These are phyloP conservation scores for Usnea hakonensis DNA, from an alignment of 495 filamentous ascomycete species.

Conservation along the genomic window DNA sequence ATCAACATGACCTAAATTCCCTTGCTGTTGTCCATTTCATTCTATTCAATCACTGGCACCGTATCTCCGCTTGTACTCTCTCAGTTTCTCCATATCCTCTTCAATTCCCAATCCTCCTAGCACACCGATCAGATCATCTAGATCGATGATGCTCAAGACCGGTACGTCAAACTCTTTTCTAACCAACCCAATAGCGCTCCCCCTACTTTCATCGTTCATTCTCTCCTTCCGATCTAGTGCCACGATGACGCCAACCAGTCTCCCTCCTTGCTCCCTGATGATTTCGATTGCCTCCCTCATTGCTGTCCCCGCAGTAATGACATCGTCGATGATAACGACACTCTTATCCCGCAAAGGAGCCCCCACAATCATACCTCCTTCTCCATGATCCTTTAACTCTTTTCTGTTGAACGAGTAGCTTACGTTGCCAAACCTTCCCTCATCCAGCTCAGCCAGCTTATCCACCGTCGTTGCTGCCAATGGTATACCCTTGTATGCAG, in stretches of 20 bases:
- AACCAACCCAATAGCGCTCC: constrained; percentile 74
- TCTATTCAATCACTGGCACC: constrained; percentile 26
- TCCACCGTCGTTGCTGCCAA: constrained; percentile 66
- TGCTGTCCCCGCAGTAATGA: constrained; percentile 90
- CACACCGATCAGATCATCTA: constrained; percentile 72
- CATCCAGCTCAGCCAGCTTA: constrained; percentile 59
- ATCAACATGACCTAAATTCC: not conserved
- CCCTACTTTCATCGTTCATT: constrained; percentile 46
- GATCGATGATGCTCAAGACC: constrained; percentile 41
- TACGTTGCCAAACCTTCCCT: constrained; percentile 42
- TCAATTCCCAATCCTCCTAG: constrained; percentile 41
- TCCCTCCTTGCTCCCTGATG: constrained; percentile 72
- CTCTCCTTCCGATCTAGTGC: constrained; percentile 85
- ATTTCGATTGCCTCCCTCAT: constrained; percentile 84
- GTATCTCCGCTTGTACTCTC: constrained; percentile 74
- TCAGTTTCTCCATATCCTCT: constrained; percentile 59
- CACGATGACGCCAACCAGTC: constrained; percentile 75
- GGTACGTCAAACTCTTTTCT: constrained; percentile 54
- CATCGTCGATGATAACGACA: constrained; percentile 88
- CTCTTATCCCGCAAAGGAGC: constrained; percentile 73
- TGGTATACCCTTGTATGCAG: constrained; percentile 94
- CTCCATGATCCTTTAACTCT: constrained; percentile 88
- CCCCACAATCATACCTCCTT: constrained; percentile 86
- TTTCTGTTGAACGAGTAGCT: constrained; percentile 92
- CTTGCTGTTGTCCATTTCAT: not conserved